Evolutionary conservation across 148 eudicot species (phyloP).

Genomic region (Drosera capensis): DNA sequence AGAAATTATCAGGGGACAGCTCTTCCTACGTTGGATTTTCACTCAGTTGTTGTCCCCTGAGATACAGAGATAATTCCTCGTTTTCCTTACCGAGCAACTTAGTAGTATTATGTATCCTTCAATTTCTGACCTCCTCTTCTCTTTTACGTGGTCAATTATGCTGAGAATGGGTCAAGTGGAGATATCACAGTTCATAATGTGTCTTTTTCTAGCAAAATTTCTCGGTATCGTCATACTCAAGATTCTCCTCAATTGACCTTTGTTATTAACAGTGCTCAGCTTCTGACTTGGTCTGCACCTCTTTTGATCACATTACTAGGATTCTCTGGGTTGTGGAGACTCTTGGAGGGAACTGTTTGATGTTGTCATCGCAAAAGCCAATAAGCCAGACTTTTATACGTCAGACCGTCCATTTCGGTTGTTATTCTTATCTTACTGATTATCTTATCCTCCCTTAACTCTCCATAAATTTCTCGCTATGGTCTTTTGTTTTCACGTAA

Average conservation of each 20-base stretch:
- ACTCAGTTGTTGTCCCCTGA: too few relatives aligned
- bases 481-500: neutral
- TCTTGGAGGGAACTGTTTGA: constrained; percentile 98
- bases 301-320: constrained; percentile 31
- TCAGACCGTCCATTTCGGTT: constrained; percentile 97
- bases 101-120: too few relatives aligned
- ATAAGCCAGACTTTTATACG: constrained; percentile 91
- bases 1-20: too few relatives aligned
- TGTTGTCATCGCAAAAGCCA: constrained; percentile 97
- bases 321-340: constrained; percentile 56
- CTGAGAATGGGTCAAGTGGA: too few relatives aligned
- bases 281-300: constrained; percentile 1
- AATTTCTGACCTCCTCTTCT: too few relatives aligned
- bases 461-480: neutral
- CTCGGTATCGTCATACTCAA: too few relatives aligned
- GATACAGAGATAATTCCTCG: too few relatives aligned
- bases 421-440: constrained; percentile 8
- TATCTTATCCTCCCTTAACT: constrained; percentile 1
- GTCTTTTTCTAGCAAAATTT: too few relatives aligned
- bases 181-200: too few relatives aligned
- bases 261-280: neutral
- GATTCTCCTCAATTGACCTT: neutral
- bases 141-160: too few relatives aligned
- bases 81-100: too few relatives aligned
- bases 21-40: too few relatives aligned